Percentiles rank a stretch among this genome's conserved stretches.
Evolutionary conservation across 1,284 basidiomycete genomes (phyloP).

Genomic region (Sanghuangporus baumii): DNA sequence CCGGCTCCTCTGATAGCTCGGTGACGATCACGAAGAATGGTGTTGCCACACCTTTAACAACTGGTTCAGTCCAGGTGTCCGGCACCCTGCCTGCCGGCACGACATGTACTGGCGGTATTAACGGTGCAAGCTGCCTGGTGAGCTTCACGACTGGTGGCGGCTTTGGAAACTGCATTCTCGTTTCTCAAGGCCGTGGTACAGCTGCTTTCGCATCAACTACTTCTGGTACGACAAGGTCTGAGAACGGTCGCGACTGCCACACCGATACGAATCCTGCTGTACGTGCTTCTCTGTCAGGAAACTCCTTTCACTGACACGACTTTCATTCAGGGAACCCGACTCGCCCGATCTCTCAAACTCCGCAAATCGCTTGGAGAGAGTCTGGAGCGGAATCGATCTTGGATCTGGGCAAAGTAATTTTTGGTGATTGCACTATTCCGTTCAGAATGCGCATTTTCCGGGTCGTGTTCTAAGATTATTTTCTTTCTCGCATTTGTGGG

Average conservation of each 20-base stretch:
- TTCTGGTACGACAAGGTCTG: background rate
- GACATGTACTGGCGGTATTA: slow-evolving; percentile 41
- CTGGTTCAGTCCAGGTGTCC: slow-evolving; percentile 35
- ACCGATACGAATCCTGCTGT: background rate
- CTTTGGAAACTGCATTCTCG: slow-evolving; percentile 50
- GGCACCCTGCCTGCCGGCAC: slow-evolving; percentile 42
- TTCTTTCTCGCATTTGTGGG: too few relatives aligned
- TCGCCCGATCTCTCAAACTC: slow-evolving; percentile 10
- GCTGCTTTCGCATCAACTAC: background rate
- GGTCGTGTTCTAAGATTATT: background rate
- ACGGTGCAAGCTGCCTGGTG: slow-evolving; percentile 41
- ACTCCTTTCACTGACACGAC: background rate
- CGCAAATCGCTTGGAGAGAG: slow-evolving; percentile 10
- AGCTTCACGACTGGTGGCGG: slow-evolving; percentile 39
- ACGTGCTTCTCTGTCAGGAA: background rate
- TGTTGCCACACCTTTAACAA: slow-evolving; percentile 27
- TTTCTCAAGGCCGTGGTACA: slow-evolving; percentile 19
- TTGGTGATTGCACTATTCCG: background rate
- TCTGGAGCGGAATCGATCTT: slow-evolving; percentile 6
- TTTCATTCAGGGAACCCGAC: slow-evolving; percentile 6
- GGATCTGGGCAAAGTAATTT: slow-evolving; percentile 6
- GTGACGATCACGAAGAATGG: slow-evolving; percentile 35
- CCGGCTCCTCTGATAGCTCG: slow-evolving; percentile 26
- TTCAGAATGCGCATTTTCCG: background rate
- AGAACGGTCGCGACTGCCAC: background rate